Conservation (phyloP, 2,329 filamentous ascomycete species). For the Aspergillus pseudotamarii region DNA sequence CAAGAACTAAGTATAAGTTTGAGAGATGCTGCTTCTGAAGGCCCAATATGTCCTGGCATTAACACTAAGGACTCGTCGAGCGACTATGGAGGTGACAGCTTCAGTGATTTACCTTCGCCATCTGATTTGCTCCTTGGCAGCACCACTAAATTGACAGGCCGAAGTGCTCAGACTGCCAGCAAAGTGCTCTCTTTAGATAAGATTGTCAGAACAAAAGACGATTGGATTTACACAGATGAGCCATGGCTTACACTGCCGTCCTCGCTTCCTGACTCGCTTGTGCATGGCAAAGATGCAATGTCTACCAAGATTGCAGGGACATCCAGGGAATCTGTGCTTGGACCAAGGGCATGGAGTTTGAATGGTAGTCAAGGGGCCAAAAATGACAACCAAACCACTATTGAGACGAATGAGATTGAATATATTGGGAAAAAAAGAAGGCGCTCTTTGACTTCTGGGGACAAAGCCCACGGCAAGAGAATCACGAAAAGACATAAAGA, state of each 20-base stretch:
- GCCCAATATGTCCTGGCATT: conserved; percentile 8
- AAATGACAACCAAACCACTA: background rate
- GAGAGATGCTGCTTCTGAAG: background rate
- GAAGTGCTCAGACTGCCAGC: background rate
- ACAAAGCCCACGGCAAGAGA: background rate
- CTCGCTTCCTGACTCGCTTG: background rate
- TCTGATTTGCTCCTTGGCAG: conserved; percentile 30
- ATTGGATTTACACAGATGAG: conserved; percentile 2
- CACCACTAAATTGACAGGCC: background rate
- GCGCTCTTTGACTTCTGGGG: background rate
- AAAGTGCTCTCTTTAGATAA: background rate
- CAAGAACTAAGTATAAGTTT: background rate
- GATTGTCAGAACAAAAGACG: background rate
- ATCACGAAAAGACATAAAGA: background rate
- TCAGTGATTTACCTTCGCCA: conserved; percentile 44
- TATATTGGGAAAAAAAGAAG: background rate
- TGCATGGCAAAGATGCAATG: background rate
- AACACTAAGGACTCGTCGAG: conserved; percentile 29
- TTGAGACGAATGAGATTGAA: background rate
- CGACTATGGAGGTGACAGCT: conserved; percentile 35
- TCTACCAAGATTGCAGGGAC: background rate
- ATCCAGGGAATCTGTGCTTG: background rate
- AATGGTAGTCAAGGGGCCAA: background rate
- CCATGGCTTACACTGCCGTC: background rate
- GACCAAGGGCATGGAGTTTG: background rate